phyloP scores from a whole-genome alignment of 2,329 filamentous ascomycete species.

The Chaetomium globosum region DNA sequence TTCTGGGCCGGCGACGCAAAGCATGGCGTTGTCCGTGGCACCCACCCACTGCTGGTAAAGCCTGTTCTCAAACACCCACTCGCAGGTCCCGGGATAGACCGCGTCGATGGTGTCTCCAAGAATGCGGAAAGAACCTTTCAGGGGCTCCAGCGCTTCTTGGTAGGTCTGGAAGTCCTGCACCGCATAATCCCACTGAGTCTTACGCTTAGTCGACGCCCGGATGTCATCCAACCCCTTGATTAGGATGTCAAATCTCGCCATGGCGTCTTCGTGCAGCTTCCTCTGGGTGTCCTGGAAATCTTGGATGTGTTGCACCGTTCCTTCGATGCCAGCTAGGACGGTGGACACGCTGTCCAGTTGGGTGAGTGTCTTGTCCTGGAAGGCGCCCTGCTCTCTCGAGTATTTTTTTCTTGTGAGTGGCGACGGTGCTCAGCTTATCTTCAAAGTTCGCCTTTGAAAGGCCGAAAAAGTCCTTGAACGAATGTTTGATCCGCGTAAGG shows the following conservation, averaged over 20 bases:
- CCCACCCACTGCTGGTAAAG: constrained; percentile 25
- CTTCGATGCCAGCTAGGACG: constrained; percentile 28
- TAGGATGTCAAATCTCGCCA: constrained; percentile 23
- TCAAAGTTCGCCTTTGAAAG: constrained; percentile 33
- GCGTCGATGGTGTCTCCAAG: constrained; percentile 29
- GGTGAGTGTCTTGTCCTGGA: constrained; percentile 34
- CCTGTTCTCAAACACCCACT: constrained; percentile 29
- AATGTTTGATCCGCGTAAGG: constrained; percentile 31
- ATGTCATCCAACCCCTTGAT: constrained; percentile 32
- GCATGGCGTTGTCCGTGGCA: constrained; percentile 7
- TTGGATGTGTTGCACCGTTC: constrained; percentile 27
- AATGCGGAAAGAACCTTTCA: constrained; percentile 17
- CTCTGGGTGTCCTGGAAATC: constrained; percentile 31
- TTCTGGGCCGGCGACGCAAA: constrained; percentile 31
- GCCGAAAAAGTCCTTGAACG: constrained; percentile 36
- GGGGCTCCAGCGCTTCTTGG: constrained; percentile 24
- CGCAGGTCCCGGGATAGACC: constrained; percentile 29
- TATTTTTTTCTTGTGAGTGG: constrained; percentile 32
- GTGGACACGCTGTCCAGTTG: constrained; percentile 28
- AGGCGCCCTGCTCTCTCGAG: constrained; percentile 34
- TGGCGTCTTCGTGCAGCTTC: constrained; percentile 28
- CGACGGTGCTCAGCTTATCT: constrained; percentile 29
- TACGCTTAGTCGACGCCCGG: constrained; percentile 31
- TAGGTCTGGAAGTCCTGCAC: constrained; percentile 30
- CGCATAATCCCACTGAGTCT: constrained; percentile 34